phyloP scores from a whole-genome alignment of 2,329 filamentous ascomycete species.

The Beauveria rudraprayagi region DNA sequence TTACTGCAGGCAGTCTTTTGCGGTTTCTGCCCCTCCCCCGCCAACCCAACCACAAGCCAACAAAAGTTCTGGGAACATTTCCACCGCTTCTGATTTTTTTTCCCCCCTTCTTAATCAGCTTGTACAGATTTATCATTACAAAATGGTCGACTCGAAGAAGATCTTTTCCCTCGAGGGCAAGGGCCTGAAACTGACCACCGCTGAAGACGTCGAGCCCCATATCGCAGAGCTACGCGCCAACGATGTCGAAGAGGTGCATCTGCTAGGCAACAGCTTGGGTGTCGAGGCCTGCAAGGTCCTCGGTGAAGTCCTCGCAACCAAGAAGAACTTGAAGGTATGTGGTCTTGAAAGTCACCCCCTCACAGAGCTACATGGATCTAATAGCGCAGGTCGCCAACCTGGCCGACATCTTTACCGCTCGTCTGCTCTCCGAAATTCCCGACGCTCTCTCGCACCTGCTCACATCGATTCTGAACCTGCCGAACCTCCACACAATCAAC shows the following conservation, averaged over 20 bases:
- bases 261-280: conserved; percentile 88
- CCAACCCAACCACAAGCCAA: conserved; percentile 6
- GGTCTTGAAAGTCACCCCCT: neutral
- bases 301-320: conserved; percentile 73
- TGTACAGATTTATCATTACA: neutral
- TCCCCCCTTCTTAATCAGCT: neutral
- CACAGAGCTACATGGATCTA: neutral
- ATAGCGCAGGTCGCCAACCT: conserved; percentile 66
- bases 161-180: conserved; percentile 87
- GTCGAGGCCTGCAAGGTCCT: conserved; percentile 80
- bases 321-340: conserved; percentile 69
- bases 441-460: conserved; percentile 79
- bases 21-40: conserved; percentile 12
- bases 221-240: conserved; percentile 66
- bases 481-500: conserved; percentile 83
- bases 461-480: conserved; percentile 76
- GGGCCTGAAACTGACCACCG: conserved; percentile 85
- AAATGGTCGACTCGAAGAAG: conserved; percentile 49
- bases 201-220: conserved; percentile 77
- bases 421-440: conserved; percentile 88
- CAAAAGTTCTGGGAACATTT: neutral
- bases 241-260: conserved; percentile 75
- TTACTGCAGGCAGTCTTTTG: neutral
- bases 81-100: neutral
- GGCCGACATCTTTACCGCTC: conserved; percentile 95